Base-by-base conservation (phyloP, 805 yeast genomes). In the Candida loeiensis region DNA sequence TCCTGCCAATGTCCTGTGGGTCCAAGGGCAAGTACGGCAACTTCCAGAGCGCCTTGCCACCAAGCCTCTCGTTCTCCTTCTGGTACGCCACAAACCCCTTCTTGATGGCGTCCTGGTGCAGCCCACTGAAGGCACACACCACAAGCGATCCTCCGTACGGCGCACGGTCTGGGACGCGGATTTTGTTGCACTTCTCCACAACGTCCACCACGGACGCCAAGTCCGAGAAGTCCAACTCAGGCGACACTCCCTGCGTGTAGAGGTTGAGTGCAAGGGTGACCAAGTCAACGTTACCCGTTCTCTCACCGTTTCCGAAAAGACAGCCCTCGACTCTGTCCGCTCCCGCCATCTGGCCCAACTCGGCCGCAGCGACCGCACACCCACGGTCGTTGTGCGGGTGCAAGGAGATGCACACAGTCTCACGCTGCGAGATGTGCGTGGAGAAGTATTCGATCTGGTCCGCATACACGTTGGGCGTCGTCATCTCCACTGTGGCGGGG, bases 301-400 rank as follows among this genome's bases (percentile, higher is more conserved):
- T 78, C 68, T 85, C 95, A 50, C 95, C 93, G 54, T 85, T 85
- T 37, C 93, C 95, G 52, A 85, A 85, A 35, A 85, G 64, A 64
- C 91, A 85, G 16, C 95, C 95, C 63, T 85, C 95, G 18, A 85
- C 85, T 60, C 95, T 76, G 59, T 85, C 88, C n/a, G 88, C 95
- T 39, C 95, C 95, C 2, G 88, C 95, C 62, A 85, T 54, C 54
- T 79, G 81, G 34, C 85, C 95, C 41, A 85, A 73, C 62, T 85
- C 95, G 3, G 89, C 82, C 25, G 93, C 93, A 8, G 91, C 93
- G n/a, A 85, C 90, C 11, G 85, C 90, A 59, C 91, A 84, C 16
- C 95, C 95, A 54, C 95, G 74, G 63, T 85, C 93, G 51, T 85
- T 85, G 63, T 85, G 95, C 22, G 88, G 85, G 59, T 85, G 95